Evolutionary conservation across 1,284 basidiomycete genomes (phyloP), one percentile per base, ranked within the genome.

Genomic region (Cryptococcus amylolentus): DNA sequence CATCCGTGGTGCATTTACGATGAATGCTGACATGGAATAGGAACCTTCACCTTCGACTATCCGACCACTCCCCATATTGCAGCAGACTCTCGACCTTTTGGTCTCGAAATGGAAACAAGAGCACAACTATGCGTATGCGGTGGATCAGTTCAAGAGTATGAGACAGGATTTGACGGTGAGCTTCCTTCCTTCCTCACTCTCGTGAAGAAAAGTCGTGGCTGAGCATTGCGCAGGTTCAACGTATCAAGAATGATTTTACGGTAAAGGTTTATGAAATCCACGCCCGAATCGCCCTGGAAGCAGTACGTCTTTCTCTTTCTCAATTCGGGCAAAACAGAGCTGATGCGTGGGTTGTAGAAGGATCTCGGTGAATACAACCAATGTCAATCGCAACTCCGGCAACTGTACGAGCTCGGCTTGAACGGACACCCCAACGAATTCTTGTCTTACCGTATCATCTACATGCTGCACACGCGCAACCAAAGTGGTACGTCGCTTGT

Each of bases 281-380:
- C 78, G 96, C 92, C 26, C 86, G 96, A 28, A 96, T 98, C 80
- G 96, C 96, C 44, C 80, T 97, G 27, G 92, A 96, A 82, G 89
- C 87, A 67, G 91, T 92, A 75, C 61, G 27, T 28, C 14, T 6
- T 1, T 37, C n/a, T 49, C 48, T 49, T 27, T 54, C n/a, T 52
- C 42, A 59, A 51, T 31, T 60, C 57, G 39, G n/a, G 9, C 31
- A 5, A 40, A 31, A 31, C 68, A 55, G 51, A 39, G 38, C 55
- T 66, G 47, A 60, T 52, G 37, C 49, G 28, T 39, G 49, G 46
- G 51, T 45, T 54, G 45, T 73, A 96, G 92, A 86, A 84, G 71
- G 96, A 99, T 74, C 88, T 98, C 81, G 93, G 96, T 68, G 96
- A 99, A 83, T 98, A 96, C 76, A 98, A 98, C 76, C 90, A 95